Evolutionary conservation across 2,329 filamentous ascomycete species (phyloP).

Genomic region (Aspergillus pseudotamarii): DNA sequence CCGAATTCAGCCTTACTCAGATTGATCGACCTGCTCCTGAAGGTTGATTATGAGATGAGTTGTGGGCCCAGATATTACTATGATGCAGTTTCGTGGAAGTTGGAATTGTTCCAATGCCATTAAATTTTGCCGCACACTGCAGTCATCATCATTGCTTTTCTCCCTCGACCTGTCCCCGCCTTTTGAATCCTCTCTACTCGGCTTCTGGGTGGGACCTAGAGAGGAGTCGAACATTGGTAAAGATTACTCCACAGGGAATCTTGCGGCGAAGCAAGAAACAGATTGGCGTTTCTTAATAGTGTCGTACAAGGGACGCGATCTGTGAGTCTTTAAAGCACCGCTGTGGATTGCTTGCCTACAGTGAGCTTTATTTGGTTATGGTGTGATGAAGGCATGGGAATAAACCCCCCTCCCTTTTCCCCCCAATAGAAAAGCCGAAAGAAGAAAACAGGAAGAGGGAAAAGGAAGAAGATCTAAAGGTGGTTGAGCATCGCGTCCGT

Average conservation of each 20-base stretch:
- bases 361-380: background rate
- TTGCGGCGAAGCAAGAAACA: conserved; percentile 14
- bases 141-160: conserved; percentile 10
- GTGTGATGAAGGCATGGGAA: background rate
- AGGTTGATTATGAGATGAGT: background rate
- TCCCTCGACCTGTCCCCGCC: background rate
- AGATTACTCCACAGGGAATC: conserved; percentile 21
- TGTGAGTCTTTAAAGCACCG: background rate
- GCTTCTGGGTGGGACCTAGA: conserved; percentile 33
- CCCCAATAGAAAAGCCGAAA: no score
- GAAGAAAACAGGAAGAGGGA: background rate
- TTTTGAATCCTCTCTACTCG: background rate
- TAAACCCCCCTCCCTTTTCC: background rate
- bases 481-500: background rate
- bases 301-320: background rate
- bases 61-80: background rate
- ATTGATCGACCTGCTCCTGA: background rate
- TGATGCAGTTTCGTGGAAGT: background rate
- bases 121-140: background rate
- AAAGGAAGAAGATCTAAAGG: background rate
- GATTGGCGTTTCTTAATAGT: background rate
- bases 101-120: background rate
- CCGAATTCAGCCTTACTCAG: background rate
- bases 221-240: conserved; percentile 40
- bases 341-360: background rate